A percentile compares a stretch with the other conserved stretches of the same genome.
phyloP scores from a whole-genome alignment of 2,329 filamentous ascomycete species.

The Xylariales sp. region DNA sequence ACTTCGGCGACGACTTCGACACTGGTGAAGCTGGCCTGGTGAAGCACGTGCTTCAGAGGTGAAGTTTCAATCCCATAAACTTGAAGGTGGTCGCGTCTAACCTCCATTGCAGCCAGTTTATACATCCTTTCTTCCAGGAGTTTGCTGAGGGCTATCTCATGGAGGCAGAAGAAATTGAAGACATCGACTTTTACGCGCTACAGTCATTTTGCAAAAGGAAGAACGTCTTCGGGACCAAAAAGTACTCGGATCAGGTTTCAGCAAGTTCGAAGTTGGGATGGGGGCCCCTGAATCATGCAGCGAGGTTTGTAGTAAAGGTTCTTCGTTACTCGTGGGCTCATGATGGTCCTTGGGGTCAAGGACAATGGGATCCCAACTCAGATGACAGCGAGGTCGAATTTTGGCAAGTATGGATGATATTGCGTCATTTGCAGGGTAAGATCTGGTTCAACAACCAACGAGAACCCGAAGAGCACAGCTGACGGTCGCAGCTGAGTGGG shows the following conservation, averaged over 20 bases:
- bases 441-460: too few species aligned
- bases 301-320: conserved; percentile 22
- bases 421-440: conserved; percentile 24
- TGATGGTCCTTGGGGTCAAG: conserved; percentile 17
- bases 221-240: conserved; percentile 15
- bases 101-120: conserved; percentile 17
- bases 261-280: conserved; percentile 18
- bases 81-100: too few species aligned
- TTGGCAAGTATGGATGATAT: conserved; percentile 23
- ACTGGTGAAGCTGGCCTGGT: conserved; percentile 3
- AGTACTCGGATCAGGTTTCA: conserved; percentile 12
- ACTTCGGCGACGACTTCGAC: conserved; percentile 18
- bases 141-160: conserved; percentile 24
- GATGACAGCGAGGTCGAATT: conserved; percentile 22
- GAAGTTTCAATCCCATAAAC: too few species aligned
- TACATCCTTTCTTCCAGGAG: conserved; percentile 24
- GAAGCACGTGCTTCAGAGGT: conserved; percentile 16
- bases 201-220: conserved; percentile 12
- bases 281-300: conserved; percentile 21
- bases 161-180: conserved; percentile 11
- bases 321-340: conserved; percentile 22
- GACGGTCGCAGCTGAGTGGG: conserved; percentile 27
- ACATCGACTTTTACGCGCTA: conserved; percentile 18
- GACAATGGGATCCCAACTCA: conserved; percentile 10
- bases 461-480: too few species aligned